Evolutionary conservation across 345 rosid species (phyloP).

Genomic region (Populus alba): DNA sequence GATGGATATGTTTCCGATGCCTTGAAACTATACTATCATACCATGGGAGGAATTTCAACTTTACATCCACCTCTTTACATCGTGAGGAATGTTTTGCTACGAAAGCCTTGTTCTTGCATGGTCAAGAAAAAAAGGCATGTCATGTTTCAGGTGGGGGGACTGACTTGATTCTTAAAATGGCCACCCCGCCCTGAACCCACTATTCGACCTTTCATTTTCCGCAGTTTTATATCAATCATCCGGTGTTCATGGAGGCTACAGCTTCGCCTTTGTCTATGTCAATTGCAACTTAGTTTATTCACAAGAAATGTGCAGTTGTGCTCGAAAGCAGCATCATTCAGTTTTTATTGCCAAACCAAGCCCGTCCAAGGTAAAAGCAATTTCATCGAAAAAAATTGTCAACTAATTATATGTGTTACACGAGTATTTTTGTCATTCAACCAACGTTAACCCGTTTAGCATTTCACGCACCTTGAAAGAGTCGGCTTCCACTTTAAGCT

Average conservation of each 20-base stretch:
- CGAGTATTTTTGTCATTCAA: not conserved
- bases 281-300: not conserved
- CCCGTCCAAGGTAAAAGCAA: not conserved
- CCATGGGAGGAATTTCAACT: not conserved
- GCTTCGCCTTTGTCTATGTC: not conserved
- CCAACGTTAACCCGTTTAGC: not conserved
- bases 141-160: not conserved
- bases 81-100: not conserved
- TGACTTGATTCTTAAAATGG: not conserved
- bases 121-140: no score
- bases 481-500: constrained; percentile 14
- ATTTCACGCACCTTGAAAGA: constrained; percentile 16
- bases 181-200: not conserved
- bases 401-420: not conserved
- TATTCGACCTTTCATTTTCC: not conserved
- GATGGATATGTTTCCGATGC: not conserved
- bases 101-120: not conserved
- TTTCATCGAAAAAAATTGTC: no score
- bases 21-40: not conserved
- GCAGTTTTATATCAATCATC: not conserved
- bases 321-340: not conserved
- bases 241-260: not conserved
- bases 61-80: not conserved
- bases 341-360: not conserved
- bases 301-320: not conserved